phyloP scores from a whole-genome alignment of 805 yeast species.

The Cyberlindnera euphorbiae region DNA sequence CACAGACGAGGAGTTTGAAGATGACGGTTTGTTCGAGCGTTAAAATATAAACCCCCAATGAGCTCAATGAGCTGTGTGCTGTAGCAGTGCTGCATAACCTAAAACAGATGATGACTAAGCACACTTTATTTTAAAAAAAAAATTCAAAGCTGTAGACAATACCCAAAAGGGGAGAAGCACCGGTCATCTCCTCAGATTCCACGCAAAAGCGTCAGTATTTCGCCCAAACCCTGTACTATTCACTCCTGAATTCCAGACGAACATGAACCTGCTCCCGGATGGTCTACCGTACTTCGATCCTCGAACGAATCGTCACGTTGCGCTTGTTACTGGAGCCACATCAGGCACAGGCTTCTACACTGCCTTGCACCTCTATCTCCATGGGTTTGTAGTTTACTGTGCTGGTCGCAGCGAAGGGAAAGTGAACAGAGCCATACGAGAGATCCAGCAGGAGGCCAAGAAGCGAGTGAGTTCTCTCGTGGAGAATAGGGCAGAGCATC shows the following conservation, averaged over 20 bases:
- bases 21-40: slow-evolving; percentile 59
- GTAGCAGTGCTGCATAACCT: neutral
- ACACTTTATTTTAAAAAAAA: too few species aligned
- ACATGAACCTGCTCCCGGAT: slow-evolving; percentile 33
- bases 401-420: slow-evolving; percentile 63
- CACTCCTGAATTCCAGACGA: too few species aligned
- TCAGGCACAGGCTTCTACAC: slow-evolving; percentile 79
- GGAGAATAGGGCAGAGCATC: slow-evolving; percentile 8
- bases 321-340: slow-evolving; percentile 77
- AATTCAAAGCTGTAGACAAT: too few species aligned
- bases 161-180: too few species aligned
- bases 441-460: slow-evolving; percentile 50
- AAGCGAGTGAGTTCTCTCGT: slow-evolving; percentile 13
- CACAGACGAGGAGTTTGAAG: slow-evolving; percentile 33
- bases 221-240: too few species aligned
- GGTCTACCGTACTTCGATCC: slow-evolving; percentile 62
- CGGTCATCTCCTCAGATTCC: too few species aligned
- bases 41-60: slow-evolving; percentile 1
- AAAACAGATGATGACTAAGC: too few species aligned
- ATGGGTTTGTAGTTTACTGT: slow-evolving; percentile 71
- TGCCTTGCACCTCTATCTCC: slow-evolving; percentile 68
- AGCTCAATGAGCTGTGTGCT: neutral
- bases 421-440: slow-evolving; percentile 52
- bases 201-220: too few species aligned
- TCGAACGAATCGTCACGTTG: slow-evolving; percentile 48